A percentile compares a stretch with the other conserved stretches of the same genome.
Evolutionary conservation across 163 green algal species (phyloP).

Genomic region (Chlorella variabilis): DNA sequence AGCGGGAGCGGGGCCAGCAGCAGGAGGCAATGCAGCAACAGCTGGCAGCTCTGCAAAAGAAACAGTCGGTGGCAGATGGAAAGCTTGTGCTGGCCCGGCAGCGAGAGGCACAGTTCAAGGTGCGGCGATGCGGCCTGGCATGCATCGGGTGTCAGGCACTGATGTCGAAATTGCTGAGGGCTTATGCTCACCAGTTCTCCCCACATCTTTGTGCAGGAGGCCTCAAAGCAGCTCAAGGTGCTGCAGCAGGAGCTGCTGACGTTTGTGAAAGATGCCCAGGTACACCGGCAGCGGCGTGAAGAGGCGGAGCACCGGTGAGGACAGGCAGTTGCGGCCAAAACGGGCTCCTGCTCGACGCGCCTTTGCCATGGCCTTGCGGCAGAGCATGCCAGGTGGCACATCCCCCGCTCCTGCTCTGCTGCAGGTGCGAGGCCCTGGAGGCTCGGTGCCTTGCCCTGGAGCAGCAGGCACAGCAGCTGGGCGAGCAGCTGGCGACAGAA

Average conservation of each 20-base stretch:
- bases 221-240: constrained; percentile 35
- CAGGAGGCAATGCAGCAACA: constrained; percentile 12
- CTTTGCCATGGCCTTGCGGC: too few species aligned
- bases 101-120: constrained; percentile 42
- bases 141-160: too few species aligned
- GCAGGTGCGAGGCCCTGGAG: constrained; percentile 9
- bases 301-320: constrained; percentile 23
- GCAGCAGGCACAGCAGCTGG: neutral
- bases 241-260: constrained; percentile 38
- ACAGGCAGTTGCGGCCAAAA: neutral
- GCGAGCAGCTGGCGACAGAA: neutral
- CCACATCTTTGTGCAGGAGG: constrained; percentile 28
- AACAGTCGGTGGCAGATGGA: constrained; percentile 21
- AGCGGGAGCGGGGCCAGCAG: neutral
- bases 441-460: constrained; percentile 9
- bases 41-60: constrained; percentile 14
- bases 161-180: too few species aligned
- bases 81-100: constrained; percentile 41
- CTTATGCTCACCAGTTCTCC: too few species aligned
- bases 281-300: neutral
- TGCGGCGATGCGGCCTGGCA: neutral
- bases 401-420: too few species aligned
- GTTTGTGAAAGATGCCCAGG: constrained; percentile 23
- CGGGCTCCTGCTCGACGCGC: too few species aligned
- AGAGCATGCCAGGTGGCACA: too few species aligned